Conservation (phyloP, 768 basidiomycete species). For the Termitomyces sp. region DNA sequence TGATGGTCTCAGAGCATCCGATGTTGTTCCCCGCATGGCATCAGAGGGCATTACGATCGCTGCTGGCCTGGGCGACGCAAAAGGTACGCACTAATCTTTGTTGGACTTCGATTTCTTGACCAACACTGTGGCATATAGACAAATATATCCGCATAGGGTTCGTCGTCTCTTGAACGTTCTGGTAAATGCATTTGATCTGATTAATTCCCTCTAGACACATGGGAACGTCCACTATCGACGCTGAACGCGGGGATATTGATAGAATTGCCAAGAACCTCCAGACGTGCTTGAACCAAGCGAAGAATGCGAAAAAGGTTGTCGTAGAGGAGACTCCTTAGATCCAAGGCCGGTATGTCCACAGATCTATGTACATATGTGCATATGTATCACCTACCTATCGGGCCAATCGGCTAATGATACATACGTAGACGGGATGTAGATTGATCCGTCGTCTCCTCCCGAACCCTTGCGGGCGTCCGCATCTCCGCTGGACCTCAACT, state of each 20-base stretch:
- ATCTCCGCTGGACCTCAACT: neutral
- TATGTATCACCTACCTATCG: no score
- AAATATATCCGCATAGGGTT: conserved; percentile 81
- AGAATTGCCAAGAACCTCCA: conserved; percentile 55
- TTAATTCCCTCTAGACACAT: conserved; percentile 57
- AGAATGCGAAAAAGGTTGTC: conserved; percentile 12
- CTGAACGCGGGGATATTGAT: conserved; percentile 65
- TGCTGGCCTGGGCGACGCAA: conserved; percentile 74
- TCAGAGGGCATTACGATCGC: conserved; percentile 73
- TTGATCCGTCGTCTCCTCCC: conserved; percentile 8
- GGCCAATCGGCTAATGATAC: no score
- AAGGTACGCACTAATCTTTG: conserved; percentile 36
- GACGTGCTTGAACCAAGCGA: conserved; percentile 37
- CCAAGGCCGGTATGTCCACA: no score
- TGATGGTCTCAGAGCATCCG: conserved; percentile 61
- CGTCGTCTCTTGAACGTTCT: conserved; percentile 14
- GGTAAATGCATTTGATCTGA: neutral
- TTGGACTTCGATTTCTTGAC: neutral
- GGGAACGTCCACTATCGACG: conserved; percentile 72
- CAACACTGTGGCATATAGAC: conserved; percentile 31
- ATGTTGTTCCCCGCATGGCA: conserved; percentile 64
- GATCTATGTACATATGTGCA: no score
- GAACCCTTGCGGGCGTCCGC: conserved; percentile 8
- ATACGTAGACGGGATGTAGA: conserved; percentile 5
- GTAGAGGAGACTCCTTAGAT: conserved; percentile 6